Evolutionary conservation across 2,329 filamentous ascomycete genomes (phyloP).

Genomic region (Fusarium hainanense): DNA sequence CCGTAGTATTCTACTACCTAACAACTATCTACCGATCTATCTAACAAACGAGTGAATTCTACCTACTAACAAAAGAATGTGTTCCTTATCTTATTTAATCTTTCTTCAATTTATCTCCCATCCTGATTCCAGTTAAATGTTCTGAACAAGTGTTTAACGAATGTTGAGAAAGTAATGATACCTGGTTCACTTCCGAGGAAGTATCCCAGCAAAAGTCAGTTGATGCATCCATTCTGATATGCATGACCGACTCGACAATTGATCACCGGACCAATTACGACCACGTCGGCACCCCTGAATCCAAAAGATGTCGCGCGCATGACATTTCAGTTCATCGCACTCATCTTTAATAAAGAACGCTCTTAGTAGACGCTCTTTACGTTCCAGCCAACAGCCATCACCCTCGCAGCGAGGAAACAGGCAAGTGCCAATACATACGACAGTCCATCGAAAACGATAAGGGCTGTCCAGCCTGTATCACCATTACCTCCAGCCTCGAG

Average conservation of each 20-base stretch:
- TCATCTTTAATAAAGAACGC: not conserved
- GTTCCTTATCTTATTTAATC: not conserved
- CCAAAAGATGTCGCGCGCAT: not conserved
- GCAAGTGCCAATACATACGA: constrained; percentile 36
- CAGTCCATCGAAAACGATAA: constrained; percentile 55
- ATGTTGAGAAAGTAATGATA: not conserved
- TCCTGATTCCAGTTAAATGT: not conserved
- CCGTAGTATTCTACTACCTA: not conserved
- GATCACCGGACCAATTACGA: constrained; percentile 23
- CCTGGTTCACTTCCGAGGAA: constrained; percentile 12
- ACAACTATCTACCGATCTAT: not conserved
- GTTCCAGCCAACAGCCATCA: constrained; percentile 34
- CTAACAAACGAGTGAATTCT: not conserved
- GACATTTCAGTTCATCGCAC: constrained; percentile 21
- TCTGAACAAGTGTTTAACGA: not conserved
- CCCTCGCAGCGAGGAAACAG: constrained; percentile 34
- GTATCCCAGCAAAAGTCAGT: constrained; percentile 10
- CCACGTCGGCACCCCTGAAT: not conserved
- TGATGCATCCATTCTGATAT: constrained; percentile 16
- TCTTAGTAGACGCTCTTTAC: constrained; percentile 33
- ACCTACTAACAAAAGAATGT: not conserved
- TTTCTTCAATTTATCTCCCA: not conserved
- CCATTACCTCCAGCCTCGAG: constrained; percentile 47
- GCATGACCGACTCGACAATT: constrained; percentile 6
- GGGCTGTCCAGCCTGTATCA: constrained; percentile 50